A percentile compares a stretch with the other conserved stretches of the same genome.
Evolutionary conservation across 2,329 filamentous ascomycete genomes (phyloP).

Genomic region (Trichoderma semiorbis): DNA sequence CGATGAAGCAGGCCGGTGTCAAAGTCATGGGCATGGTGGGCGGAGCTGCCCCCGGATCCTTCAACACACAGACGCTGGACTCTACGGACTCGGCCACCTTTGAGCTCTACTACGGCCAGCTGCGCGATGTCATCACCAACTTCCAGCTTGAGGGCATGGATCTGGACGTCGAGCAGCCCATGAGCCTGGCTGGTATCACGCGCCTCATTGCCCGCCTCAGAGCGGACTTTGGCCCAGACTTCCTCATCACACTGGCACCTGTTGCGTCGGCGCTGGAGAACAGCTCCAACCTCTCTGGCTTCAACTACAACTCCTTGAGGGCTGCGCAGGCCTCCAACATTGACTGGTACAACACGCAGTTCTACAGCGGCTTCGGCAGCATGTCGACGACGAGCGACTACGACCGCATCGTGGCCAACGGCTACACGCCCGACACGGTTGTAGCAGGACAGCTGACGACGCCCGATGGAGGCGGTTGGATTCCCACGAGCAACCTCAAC

Average conservation of each 20-base stretch:
- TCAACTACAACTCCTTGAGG: constrained; percentile 71
- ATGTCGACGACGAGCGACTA: constrained; percentile 41
- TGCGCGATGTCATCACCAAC: constrained; percentile 60
- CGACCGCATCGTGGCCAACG: constrained; percentile 48
- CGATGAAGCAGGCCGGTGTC: constrained; percentile 68
- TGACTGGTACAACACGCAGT: constrained; percentile 81
- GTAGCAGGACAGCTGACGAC: constrained; percentile 78
- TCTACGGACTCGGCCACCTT: constrained; percentile 55
- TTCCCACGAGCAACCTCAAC: constrained; percentile 43
- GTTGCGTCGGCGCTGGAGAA: constrained; percentile 68
- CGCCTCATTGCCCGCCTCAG: constrained; percentile 64
- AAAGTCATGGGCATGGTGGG: constrained; percentile 82
- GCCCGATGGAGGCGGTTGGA: constrained; percentile 52
- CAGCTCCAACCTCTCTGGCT: constrained; percentile 67
- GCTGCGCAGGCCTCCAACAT: constrained; percentile 59
- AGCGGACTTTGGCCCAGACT: constrained; percentile 62
- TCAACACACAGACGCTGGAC: constrained; percentile 44
- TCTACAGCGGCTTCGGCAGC: constrained; percentile 81
- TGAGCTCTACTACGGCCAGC: constrained; percentile 67
- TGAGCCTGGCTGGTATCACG: constrained; percentile 62
- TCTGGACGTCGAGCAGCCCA: constrained; percentile 72
- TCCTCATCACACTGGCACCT: constrained; percentile 75
- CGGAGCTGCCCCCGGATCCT: constrained; percentile 74
- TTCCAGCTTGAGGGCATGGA: constrained; percentile 65
- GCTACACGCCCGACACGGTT: constrained; percentile 67